A percentile compares a stretch with the other conserved stretches of the same genome.
These are phyloP conservation scores for Parathielavia hyrcaniae DNA, from an alignment of 495 filamentous ascomycete species.

Conservation along the genomic window DNA sequence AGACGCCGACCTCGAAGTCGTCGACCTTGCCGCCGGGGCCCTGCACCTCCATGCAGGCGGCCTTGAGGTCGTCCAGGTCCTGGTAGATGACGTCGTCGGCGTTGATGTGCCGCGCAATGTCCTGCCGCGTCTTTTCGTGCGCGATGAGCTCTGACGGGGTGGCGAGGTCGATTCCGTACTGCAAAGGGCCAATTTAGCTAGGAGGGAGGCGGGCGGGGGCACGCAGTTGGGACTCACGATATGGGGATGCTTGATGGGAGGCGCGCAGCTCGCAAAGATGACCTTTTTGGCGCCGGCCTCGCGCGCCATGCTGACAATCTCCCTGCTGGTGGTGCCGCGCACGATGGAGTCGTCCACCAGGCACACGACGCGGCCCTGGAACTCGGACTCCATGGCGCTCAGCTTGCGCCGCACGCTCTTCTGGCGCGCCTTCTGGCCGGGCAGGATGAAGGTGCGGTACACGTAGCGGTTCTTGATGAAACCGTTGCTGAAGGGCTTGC, in stretches of 20 bases:
- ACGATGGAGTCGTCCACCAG: slow-evolving; percentile 93
- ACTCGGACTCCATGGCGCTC: slow-evolving; percentile 81
- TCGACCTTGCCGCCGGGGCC: slow-evolving; percentile 44
- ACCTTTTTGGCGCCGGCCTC: slow-evolving; percentile 89
- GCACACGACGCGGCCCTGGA: slow-evolving; percentile 74
- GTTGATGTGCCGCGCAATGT: slow-evolving; percentile 74
- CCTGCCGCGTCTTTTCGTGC: slow-evolving; percentile 60
- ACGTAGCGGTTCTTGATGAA: slow-evolving; percentile 95
- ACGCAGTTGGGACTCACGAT: slow-evolving; percentile 28
- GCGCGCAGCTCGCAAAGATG: slow-evolving; percentile 81
- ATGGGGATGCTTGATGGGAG: slow-evolving; percentile 65
- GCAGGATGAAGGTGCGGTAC: slow-evolving; percentile 95
- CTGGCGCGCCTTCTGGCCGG: slow-evolving; percentile 74
- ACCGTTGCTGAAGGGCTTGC: slow-evolving; percentile 67
- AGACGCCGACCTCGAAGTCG: slow-evolving; percentile 90
- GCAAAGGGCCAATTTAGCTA: background rate
- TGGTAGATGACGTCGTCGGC: slow-evolving; percentile 93
- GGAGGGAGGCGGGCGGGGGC: background rate
- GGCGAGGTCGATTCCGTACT: slow-evolving; percentile 87
- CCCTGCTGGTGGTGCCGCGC: slow-evolving; percentile 80
- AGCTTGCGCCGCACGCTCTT: slow-evolving; percentile 73
- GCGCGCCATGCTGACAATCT: slow-evolving; percentile 89
- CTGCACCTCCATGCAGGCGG: slow-evolving; percentile 68
- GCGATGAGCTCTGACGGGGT: slow-evolving; percentile 78
- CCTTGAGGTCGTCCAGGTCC: slow-evolving; percentile 73